Evolutionary conservation across 208 protist species (phyloP).

Genomic region (Giardia muris): DNA sequence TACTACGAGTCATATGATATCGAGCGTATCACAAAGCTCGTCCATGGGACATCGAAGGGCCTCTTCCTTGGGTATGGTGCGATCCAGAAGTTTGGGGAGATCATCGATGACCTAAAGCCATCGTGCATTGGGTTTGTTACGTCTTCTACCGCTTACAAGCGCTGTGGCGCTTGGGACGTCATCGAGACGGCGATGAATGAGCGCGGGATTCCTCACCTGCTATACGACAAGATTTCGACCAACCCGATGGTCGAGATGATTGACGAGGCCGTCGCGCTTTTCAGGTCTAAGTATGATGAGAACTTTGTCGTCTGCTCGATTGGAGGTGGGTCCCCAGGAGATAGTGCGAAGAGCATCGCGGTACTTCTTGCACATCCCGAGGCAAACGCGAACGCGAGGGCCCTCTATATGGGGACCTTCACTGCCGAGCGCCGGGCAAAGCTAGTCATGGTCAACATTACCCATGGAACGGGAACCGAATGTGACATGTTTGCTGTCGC

Average conservation of each 20-base stretch:
- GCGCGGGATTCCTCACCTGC: slow-evolving; percentile 28
- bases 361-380: slow-evolving; percentile 30
- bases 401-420: slow-evolving; percentile 32
- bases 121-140: slow-evolving; percentile 33
- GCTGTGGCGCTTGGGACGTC: slow-evolving; percentile 18
- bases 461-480: slow-evolving; percentile 40
- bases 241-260: slow-evolving; percentile 28
- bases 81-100: slow-evolving; percentile 30
- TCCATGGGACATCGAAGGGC: slow-evolving; percentile 20
- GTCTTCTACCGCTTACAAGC: slow-evolving; percentile 19
- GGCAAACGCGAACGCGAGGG: background rate
- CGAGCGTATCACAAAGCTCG: background rate
- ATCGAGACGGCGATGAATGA: background rate
- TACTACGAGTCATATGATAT: slow-evolving; percentile 24
- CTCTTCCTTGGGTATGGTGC: slow-evolving; percentile 27
- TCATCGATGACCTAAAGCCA: slow-evolving; percentile 25
- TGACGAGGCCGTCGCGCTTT: slow-evolving; percentile 25
- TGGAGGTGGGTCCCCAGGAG: slow-evolving; percentile 36
- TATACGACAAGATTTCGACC: slow-evolving; percentile 30
- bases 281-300: slow-evolving; percentile 19
- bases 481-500: slow-evolving; percentile 39
- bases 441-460: slow-evolving; percentile 37
- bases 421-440: background rate
- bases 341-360: slow-evolving; percentile 33
- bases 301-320: slow-evolving; percentile 25